Evolutionary conservation across 352 stramenopile species (phyloP), one percentile per base, ranked within the genome.

Genomic region (Globisporangium alternatum): DNA sequence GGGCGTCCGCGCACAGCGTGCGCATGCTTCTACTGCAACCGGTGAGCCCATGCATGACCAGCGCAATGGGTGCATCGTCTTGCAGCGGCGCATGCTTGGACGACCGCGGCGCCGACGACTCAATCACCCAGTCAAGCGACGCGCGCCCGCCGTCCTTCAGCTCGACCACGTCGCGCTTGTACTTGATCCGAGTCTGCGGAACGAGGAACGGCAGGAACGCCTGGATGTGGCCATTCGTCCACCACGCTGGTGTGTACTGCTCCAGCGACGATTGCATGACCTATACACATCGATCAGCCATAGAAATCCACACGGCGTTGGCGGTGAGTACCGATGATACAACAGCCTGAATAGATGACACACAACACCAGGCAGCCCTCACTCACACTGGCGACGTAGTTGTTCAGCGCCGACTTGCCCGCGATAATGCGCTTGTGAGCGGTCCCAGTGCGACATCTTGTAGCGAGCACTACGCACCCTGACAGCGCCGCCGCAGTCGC

Each of bases 201-300:
- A 91, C 70, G 56, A 94, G 45, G 44, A 94, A 88, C 17, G 80
- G 90, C 63, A 94, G 69, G 48, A 89, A 64, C 52, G 83, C 78
- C 59, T 94, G 85, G 35, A 90, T 69, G 62, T 94, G 85, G 28
- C 66, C 71, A 58, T 91, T 92, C 52, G 84, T 83, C 78, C 81
- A 90, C 85, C 85, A 94, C 31, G 83, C 85, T 12, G 85, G 83
- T 56, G 68, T 73, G 71, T 89, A 92, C 3, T 64, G 60, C 44
- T 83, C 83, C 53, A 92, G 59, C 30, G 80, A 65, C 0, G 79
- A 69, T 41, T 83, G 71, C 31, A 91, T 57, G 2, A 70, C 62
- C 80, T 88, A 52, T 3, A 57, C 25, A 41, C 25, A 58, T 21
- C 15, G 6, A 25, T 44, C 2, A 57, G 17, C 5, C 31, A 44